Evolutionary conservation across 2,329 filamentous ascomycete genomes (phyloP).

Genomic region (Raffaelea arxii): DNA sequence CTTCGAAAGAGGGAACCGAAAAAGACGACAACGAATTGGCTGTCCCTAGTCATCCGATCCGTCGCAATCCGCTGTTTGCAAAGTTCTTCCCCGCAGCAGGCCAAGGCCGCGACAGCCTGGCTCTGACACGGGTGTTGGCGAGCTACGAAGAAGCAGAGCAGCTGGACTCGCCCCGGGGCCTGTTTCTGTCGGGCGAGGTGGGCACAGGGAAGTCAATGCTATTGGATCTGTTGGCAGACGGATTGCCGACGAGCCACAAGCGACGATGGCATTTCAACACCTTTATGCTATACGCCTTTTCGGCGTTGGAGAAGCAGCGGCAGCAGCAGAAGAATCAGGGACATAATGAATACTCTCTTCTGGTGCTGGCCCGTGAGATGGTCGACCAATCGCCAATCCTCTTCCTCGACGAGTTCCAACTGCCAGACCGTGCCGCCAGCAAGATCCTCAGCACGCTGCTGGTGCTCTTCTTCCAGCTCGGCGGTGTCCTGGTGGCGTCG

Average conservation of each 20-base stretch:
- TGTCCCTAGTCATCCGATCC: conserved; percentile 42
- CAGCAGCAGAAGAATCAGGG: background rate
- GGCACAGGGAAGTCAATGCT: conserved; percentile 80
- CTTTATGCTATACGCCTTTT: conserved; percentile 72
- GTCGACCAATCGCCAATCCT: conserved; percentile 65
- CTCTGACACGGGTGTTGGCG: conserved; percentile 59
- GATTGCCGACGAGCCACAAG: conserved; percentile 64
- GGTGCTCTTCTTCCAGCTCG: conserved; percentile 71
- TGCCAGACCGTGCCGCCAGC: conserved; percentile 66
- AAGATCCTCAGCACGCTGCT: conserved; percentile 74
- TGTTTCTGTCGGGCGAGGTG: conserved; percentile 73
- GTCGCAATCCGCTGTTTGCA: conserved; percentile 48
- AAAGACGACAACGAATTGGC: conserved; percentile 31
- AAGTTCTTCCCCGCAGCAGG: conserved; percentile 46
- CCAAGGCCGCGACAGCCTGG: conserved; percentile 46
- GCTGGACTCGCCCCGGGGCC: conserved; percentile 61
- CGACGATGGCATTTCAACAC: conserved; percentile 75
- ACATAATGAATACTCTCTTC: conserved; percentile 52
- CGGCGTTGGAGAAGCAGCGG: conserved; percentile 59
- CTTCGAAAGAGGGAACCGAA: conserved; percentile 17
- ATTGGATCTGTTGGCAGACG: conserved; percentile 71
- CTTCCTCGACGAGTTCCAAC: conserved; percentile 76
- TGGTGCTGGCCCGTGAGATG: conserved; percentile 68
- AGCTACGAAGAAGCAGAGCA: conserved; percentile 62
- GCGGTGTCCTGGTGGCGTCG: conserved; percentile 69